Conservation (phyloP, 176 grass and related monocot genomes). For the Cocos nucifera region DNA sequence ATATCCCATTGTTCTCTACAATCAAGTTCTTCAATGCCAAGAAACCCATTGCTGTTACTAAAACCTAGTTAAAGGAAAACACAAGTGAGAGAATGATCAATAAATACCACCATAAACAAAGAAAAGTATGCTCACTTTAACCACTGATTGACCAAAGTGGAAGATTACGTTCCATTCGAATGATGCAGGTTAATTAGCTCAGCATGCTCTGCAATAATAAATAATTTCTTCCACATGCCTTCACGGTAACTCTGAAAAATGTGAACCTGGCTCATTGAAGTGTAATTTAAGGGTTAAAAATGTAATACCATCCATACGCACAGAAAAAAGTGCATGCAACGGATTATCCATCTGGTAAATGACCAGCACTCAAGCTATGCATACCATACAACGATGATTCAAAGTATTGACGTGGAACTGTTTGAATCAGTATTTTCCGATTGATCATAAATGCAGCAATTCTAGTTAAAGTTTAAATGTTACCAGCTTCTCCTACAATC, state of each 20-base stretch:
- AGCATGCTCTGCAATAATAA: conserved; percentile 46
- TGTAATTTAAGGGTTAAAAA: no score
- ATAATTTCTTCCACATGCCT: conserved; percentile 43
- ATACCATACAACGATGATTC: no score
- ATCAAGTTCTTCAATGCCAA: conserved; percentile 58
- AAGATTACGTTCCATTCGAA: conserved; percentile 34
- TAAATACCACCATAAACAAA: background rate
- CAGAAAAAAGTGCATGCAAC: no score
- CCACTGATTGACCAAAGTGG: conserved; percentile 33
- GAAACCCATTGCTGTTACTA: conserved; percentile 86
- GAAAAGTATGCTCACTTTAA: conserved; percentile 43
- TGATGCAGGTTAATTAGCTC: conserved; percentile 50
- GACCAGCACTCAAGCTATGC: no score
- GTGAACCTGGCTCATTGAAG: no score
- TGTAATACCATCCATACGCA: no score
- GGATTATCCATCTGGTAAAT: no score
- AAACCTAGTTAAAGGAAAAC: conserved; percentile 33
- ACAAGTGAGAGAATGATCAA: conserved; percentile 6
- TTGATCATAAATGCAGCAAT: no score
- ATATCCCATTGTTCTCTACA: conserved; percentile 60
- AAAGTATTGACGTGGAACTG: no score
- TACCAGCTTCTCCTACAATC: no score
- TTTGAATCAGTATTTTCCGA: no score
- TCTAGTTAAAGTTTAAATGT: no score
- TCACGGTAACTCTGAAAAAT: conserved; percentile 40